Percentiles rank a stretch among this genome's conserved stretches.
Conservation (phyloP, 306 rosid species). For the Mimosa pudica region DNA sequence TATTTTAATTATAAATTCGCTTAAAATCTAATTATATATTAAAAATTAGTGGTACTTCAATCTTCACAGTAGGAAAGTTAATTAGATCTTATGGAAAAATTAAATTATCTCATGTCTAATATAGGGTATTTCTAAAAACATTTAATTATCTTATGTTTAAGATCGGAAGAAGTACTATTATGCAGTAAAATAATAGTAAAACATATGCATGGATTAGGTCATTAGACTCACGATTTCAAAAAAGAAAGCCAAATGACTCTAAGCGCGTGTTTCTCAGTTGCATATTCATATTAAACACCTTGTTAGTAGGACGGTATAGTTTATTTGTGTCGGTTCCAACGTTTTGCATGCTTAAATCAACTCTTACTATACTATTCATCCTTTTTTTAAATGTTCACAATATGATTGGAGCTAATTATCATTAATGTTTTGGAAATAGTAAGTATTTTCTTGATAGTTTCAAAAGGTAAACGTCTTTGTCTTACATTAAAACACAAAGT, state of each 20-base stretch:
- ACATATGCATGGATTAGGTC: too few species aligned
- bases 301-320: too few species aligned
- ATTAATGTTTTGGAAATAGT: neutral
- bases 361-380: neutral
- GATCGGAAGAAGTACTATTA: neutral
- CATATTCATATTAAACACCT: neutral
- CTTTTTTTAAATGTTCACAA: neutral
- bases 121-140: too few species aligned
- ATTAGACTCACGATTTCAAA: neutral
- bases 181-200: neutral
- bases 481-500: neutral
- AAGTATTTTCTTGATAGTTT: neutral
- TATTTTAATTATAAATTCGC: too few species aligned
- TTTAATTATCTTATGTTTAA: too few species aligned
- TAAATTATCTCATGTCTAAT: too few species aligned
- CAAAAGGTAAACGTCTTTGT: neutral
- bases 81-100: too few species aligned
- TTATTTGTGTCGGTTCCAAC: neutral
- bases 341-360: neutral
- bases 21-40: too few species aligned
- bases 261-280: slow-evolving; percentile 4
- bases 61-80: too few species aligned
- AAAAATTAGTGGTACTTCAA: too few species aligned
- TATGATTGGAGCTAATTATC: neutral
- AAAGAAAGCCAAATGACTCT: neutral